Evolutionary conservation across 371 early-diverging fungal species (phyloP).

Genomic region (Mucor irregularis): DNA sequence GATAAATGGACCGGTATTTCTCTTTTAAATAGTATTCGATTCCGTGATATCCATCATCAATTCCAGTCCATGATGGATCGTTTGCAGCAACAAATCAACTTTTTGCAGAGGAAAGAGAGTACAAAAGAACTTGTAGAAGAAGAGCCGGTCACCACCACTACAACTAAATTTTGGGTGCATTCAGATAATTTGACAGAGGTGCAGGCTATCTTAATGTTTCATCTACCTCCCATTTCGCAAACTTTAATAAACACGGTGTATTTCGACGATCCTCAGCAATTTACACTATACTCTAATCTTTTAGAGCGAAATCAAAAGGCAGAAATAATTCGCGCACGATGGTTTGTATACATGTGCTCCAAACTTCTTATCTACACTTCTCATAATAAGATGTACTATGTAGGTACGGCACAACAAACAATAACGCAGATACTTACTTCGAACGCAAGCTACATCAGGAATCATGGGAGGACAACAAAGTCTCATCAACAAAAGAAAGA

Average conservation of each 20-base stretch:
- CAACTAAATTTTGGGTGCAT: conserved; percentile 29
- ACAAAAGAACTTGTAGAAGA: not conserved
- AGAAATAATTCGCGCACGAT: conserved; percentile 11
- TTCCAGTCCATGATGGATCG: not conserved
- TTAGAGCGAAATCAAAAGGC: conserved; percentile 15
- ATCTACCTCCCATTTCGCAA: not conserved
- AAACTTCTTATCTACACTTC: too few species aligned
- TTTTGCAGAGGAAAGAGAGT: not conserved
- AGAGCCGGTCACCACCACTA: conserved; percentile 38
- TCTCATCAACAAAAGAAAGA: not conserved
- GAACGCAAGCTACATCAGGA: conserved; percentile 6
- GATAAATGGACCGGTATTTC: conserved; percentile 75
- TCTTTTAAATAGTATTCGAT: conserved; percentile 7
- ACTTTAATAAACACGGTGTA: conserved; percentile 9
- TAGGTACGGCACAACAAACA: not conserved
- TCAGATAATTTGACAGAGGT: conserved; percentile 22
- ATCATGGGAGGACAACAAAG: conserved; percentile 13
- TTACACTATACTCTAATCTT: conserved; percentile 18
- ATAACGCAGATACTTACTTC: not conserved
- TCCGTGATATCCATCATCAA: not conserved
- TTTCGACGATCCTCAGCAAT: conserved; percentile 8
- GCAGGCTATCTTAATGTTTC: conserved; percentile 20
- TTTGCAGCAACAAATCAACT: not conserved
- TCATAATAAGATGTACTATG: not conserved
- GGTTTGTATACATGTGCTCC: too few species aligned